These are phyloP conservation scores for Globisporangium acanthophoron DNA, from an alignment of 352 stramenopile genomes.

Conservation along the genomic window DNA sequence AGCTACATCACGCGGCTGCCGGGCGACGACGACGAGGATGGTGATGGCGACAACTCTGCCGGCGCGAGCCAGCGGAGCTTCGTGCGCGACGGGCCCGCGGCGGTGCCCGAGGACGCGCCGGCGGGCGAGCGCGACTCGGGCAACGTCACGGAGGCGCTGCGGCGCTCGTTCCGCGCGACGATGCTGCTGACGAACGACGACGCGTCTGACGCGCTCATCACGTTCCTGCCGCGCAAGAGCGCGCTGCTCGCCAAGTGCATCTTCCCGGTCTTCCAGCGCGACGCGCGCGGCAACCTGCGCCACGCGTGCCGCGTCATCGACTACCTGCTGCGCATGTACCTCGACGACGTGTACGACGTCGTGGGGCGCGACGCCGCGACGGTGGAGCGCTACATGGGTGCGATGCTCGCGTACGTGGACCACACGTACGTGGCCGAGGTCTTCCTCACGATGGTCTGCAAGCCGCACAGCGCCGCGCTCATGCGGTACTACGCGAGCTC, in stretches of 20 bases:
- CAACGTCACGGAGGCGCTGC: conserved; percentile 55
- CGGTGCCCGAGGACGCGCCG: not conserved
- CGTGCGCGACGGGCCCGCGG: not conserved
- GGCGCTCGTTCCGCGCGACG: conserved; percentile 78
- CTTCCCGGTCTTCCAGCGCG: conserved; percentile 71
- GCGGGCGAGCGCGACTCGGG: conserved; percentile 17
- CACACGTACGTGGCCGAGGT: conserved; percentile 81
- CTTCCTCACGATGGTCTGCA: conserved; percentile 84
- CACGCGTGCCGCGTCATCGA: conserved; percentile 88
- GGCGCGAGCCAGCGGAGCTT: conserved; percentile 5
- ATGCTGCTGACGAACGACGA: conserved; percentile 89
- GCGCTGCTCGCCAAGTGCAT: conserved; percentile 73
- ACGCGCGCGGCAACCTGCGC: conserved; percentile 71
- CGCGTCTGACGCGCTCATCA: conserved; percentile 66
- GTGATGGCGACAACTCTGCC: not conserved
- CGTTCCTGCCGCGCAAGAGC: conserved; percentile 78
- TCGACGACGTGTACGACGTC: conserved; percentile 87
- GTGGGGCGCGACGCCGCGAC: conserved; percentile 56
- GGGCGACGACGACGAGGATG: conserved; percentile 11
- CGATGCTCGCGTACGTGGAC: conserved; percentile 78
- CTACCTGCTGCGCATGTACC: conserved; percentile 74
- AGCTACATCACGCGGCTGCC: conserved; percentile 59
- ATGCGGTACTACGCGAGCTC: conserved; percentile 66
- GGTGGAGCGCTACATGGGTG: conserved; percentile 75
- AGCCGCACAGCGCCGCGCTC: conserved; percentile 68